Conservation (phyloP, 495 filamentous ascomycete species). For the Penicillium macrosclerotiorum region DNA sequence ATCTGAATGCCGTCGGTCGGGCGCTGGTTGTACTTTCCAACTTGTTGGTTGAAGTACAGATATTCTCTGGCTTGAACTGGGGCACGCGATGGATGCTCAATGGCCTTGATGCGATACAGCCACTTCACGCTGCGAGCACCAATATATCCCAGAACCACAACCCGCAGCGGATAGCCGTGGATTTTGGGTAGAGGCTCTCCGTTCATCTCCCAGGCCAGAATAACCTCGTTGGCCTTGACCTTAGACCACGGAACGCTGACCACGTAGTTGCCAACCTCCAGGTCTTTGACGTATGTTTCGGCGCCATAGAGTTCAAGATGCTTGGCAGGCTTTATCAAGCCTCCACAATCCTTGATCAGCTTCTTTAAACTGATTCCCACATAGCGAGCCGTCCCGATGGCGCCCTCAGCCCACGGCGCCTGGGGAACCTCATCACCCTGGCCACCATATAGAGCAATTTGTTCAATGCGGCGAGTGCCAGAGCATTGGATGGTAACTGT, state of each 20-base stretch:
- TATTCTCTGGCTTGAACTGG: slow-evolving; percentile 48
- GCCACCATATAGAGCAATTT: slow-evolving; percentile 60
- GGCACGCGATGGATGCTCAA: slow-evolving; percentile 36
- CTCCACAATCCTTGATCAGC: slow-evolving; percentile 65
- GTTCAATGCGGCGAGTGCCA: slow-evolving; percentile 66
- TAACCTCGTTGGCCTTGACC: slow-evolving; percentile 62
- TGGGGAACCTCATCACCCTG: slow-evolving; percentile 69
- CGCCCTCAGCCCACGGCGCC: slow-evolving; percentile 65
- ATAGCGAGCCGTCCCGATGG: slow-evolving; percentile 64
- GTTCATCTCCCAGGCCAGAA: slow-evolving; percentile 72
- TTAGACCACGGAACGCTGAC: slow-evolving; percentile 64
- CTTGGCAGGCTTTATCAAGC: slow-evolving; percentile 49
- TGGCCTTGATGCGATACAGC: slow-evolving; percentile 40
- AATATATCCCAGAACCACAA: slow-evolving; percentile 63
- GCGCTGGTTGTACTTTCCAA: slow-evolving; percentile 31
- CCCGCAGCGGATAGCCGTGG: slow-evolving; percentile 62
- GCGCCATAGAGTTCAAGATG: slow-evolving; percentile 65
- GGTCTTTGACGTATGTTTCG: slow-evolving; percentile 67
- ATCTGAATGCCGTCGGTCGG: slow-evolving; percentile 40
- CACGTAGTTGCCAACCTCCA: slow-evolving; percentile 59
- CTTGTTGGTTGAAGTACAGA: slow-evolving; percentile 44
- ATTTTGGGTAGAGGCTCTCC: slow-evolving; percentile 62
- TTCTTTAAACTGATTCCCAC: slow-evolving; percentile 63
- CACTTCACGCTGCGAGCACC: slow-evolving; percentile 43
- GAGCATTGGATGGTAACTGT: slow-evolving; percentile 64